Base-by-base conservation (phyloP, 371 early-diverging fungal species). In the Smittium mucronatum region DNA sequence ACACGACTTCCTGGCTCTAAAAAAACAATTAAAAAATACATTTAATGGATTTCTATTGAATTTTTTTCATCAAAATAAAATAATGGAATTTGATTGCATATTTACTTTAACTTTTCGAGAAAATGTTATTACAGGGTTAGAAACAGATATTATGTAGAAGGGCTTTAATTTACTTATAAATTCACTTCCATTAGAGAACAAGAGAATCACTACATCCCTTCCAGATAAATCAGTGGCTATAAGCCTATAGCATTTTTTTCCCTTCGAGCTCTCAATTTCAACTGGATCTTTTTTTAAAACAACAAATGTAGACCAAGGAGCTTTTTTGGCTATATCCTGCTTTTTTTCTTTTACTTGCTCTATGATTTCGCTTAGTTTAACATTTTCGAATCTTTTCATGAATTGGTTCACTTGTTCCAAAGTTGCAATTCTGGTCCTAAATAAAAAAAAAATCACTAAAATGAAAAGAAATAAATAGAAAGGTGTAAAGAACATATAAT, bases 161-260 rank as follows among this genome's bases (percentile, higher is more conserved):
- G 64, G 11, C 2, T 34, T 25, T 26, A 28, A 64, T 31, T 64
- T 64, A 5, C 32, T 33, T 26, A 33, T 5, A 2, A 34, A 28
- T 21, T 64, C 25, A 2, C 11, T 15, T 5, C 5, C 25, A 26
- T 29, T 36, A 15, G 30, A 31, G 26, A 30, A 26, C 2, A 64
- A 2, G 5, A 64, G 21, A 33, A 64, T 33, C 2, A 64, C 64
- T 25, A 26, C 64, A 11, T 64, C 64, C 26, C 26, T 31, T 64
- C 64, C 64, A 15, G 5, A 36, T 30, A 64, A 31, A 64, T 64
- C 64, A 2, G 64, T 64, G 8, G 32, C 64, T 30, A 64, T 30
- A 15, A 64, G 16, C 36, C 26, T 64, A 36, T 64, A 64, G 32
- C 36, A 64, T 29, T 64, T 31, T 26, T 33, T 30, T 30, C 63